Base-by-base conservation (phyloP, 176 grass and related monocot species). In the Olyra latifolia region DNA sequence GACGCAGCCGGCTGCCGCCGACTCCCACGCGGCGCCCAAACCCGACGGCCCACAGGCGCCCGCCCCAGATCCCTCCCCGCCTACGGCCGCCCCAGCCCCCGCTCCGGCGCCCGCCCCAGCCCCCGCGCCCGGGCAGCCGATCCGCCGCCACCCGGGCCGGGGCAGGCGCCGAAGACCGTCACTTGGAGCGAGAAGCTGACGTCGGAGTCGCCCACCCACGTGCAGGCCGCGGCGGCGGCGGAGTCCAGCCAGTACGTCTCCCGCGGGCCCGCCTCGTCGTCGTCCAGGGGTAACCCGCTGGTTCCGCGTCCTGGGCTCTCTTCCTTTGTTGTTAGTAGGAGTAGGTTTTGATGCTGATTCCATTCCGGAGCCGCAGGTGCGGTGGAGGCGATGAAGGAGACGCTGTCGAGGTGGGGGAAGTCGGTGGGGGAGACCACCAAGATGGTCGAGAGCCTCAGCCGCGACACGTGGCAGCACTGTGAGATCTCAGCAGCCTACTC, bases 381-480 rank as follows among this genome's bases (percentile, higher is more conserved):
- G 10, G 84, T 97, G 88, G 90, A 97, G 58, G 87, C 85, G 65
- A 87, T 97, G 87, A 93, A 84, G 82, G 82, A 93, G 52, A 89
- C 81, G 63, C 71, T 97, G 46, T 87, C 88, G 29, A 86, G 82
- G 72, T 95, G 90, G 93, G 90, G 93, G 23, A 97, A 91, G 85
- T 86, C 91, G 20, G 65, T 92, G 73, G 90, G 83, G 78, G 93
- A 93, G 75, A 89, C 93, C 2, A 84, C 90, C 27, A 88, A 82
- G 86, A 77, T 87, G 74, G 85, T 92, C 59, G 90, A 93, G 90
- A 89, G 91, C 87, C 87, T 97, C 64, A 93, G 90, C 48, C 82
- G 76, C 17, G 91, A 97, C 88, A 97, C 93, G 56, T 97, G 93
- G 93, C 93, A 97, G 60, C 93, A 97, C 79, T 92, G 93, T 95